Evolutionary conservation across 2,329 filamentous ascomycete species (phyloP).

Genomic region (Zasmidium citrigriseum): DNA sequence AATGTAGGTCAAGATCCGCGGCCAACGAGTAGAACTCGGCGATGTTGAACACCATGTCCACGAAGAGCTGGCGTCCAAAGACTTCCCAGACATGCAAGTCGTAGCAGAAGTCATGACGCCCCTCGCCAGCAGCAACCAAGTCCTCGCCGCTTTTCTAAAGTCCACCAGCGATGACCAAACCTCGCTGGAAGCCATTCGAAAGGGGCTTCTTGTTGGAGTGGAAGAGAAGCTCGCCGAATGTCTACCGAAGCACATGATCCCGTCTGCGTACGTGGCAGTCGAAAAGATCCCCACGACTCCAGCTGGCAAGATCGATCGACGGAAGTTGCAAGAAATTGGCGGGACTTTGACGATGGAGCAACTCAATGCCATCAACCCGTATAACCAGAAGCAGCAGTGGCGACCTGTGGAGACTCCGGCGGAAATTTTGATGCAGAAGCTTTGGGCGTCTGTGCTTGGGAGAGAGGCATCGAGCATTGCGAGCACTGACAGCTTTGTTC

Average conservation of each 20-base stretch:
- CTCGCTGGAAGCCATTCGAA: neutral
- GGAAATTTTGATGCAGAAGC: neutral
- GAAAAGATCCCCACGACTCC: slow-evolving; percentile 66
- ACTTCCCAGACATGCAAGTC: neutral
- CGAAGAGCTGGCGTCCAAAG: neutral
- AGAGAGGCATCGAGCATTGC: neutral
- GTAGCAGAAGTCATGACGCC: neutral
- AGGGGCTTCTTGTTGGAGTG: neutral
- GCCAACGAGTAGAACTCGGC: slow-evolving; percentile 72
- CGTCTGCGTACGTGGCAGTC: slow-evolving; percentile 69
- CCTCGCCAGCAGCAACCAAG: no score
- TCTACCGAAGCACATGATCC: slow-evolving; percentile 71
- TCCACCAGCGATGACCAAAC: neutral
- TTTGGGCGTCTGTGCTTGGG: neutral
- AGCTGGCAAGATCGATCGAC: slow-evolving; percentile 70
- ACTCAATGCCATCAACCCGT: slow-evolving; percentile 27
- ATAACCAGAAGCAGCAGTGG: neutral
- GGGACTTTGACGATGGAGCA: no score
- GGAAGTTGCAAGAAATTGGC: slow-evolving; percentile 50
- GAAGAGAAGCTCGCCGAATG: neutral
- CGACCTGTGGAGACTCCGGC: neutral
- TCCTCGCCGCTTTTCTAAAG: neutral
- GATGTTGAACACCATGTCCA: slow-evolving; percentile 63
- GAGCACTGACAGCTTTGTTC: neutral
- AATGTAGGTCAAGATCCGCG: slow-evolving; percentile 68